Evolutionary conservation across 495 filamentous ascomycete species (phyloP).

Genomic region (Ramalina intermedia): DNA sequence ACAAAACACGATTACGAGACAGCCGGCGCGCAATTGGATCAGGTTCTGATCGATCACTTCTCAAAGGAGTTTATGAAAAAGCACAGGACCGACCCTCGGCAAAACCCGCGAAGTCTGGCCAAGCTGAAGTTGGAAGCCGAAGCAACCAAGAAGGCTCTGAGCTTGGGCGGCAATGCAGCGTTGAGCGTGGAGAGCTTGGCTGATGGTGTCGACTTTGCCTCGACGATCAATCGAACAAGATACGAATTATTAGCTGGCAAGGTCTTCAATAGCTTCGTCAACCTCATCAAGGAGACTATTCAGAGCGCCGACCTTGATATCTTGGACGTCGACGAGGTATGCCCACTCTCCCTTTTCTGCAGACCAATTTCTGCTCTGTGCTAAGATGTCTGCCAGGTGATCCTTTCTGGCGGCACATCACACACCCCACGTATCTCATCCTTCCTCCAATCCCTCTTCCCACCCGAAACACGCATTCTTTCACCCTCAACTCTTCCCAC

Average conservation of each 20-base stretch:
- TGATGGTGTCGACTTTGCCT: slow-evolving; percentile 79
- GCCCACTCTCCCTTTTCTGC: not conserved
- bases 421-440: slow-evolving; percentile 87
- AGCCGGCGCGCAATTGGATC: slow-evolving; percentile 66
- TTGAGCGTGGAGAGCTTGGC: slow-evolving; percentile 81
- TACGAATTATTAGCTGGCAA: slow-evolving; percentile 82
- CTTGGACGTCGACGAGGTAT: slow-evolving; percentile 75
- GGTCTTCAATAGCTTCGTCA: slow-evolving; percentile 74
- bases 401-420: slow-evolving; percentile 80
- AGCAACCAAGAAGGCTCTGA: slow-evolving; percentile 76
- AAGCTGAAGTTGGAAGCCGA: slow-evolving; percentile 90
- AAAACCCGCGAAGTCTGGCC: slow-evolving; percentile 64
- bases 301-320: slow-evolving; percentile 88
- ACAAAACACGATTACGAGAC: slow-evolving; percentile 92
- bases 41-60: slow-evolving; percentile 87
- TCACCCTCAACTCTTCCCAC: slow-evolving; percentile 61
- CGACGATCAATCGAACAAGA: slow-evolving; percentile 80
- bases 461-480: slow-evolving; percentile 59
- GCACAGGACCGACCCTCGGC: slow-evolving; percentile 73
- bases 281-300: slow-evolving; percentile 66
- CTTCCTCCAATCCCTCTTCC: slow-evolving; percentile 64
- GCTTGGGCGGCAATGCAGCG: slow-evolving; percentile 70
- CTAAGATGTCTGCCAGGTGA: slow-evolving; percentile 35
- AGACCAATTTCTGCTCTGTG: not conserved
- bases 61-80: slow-evolving; percentile 98